Base-by-base conservation (phyloP, 2,329 filamentous ascomycete genomes). In the Botrytis cinerea region DNA sequence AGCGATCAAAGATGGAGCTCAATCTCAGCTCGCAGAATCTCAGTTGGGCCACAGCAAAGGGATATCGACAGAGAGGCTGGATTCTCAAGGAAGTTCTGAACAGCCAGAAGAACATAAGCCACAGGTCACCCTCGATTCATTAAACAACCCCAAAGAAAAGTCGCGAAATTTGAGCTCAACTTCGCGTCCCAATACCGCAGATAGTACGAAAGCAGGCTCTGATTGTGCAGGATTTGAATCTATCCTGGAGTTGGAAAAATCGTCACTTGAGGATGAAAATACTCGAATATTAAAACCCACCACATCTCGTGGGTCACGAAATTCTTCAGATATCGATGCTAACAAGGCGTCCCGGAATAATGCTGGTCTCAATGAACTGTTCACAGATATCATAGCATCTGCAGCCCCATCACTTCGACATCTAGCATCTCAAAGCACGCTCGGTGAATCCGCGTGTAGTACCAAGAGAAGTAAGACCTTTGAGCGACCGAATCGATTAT, bases 371-470 rank as follows among this genome's bases (percentile, higher is more conserved):
- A 75, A 75, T 38, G 64, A 51, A 6, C 40, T 78, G 35, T 28
- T 77, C 64, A 45, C 60, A 22, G 72, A 75, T 57, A 71, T 74
- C n/a, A 73, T 76, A 54, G 51, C 70, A 60, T 73, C 74, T 22
- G 67, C 76, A 2, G 75, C 76, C 16, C 76, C 77, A 12, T 69
- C 73, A 1, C 54, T 78, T 35, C 74, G 73, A 16, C 75, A 78
- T 61, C 54, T 78, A 1, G 74, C 73, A 20, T 78, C 77, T 9
- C 73, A 75, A n/a, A 61, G 43, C 35, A 70, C 43, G 16, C 66
- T 18, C 25, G 25, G 57, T n/a, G 66, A 40, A 40, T 38, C 46
- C 22, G 46, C 57, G 40, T 48, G 22, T 54, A 67, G 64, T 16
- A 20, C 14, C 25, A n/a, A 32, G 9, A 38, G 5, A 67, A 51